Base-by-base conservation (phyloP, 371 early-diverging fungal species). In the Blakeslea trispora region DNA sequence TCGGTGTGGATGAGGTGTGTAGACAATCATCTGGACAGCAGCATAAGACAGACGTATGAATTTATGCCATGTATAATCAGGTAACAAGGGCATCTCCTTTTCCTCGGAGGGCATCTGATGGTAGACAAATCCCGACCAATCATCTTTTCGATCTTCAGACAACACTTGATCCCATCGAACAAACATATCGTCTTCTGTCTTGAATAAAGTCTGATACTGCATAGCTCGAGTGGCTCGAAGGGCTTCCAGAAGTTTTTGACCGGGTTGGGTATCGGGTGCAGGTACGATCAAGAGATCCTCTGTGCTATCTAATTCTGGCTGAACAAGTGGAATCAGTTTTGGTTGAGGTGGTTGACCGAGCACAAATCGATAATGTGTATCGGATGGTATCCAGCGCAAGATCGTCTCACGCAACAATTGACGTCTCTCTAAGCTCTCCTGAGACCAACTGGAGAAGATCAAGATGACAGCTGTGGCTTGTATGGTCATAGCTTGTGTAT, bases 131-230 rank as follows among this genome's bases (percentile, higher is more conserved):
- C 84, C 86, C 19, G 66, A 69, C 86, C 84, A 86, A 44, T 69
- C 63, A 37, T 50, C 52, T 6, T 63, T 61, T 3, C 76, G 79
- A 9, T 66, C 47, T 5, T 64, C 61, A 15, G 45, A 53, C 17
- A 82, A 56, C 44, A 84, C 84, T 10, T 47, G 45, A 57, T 86
- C 84, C 79, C 78, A 83, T n/a, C 84, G 72, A 3, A 82, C 77
- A 71, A 84, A 86, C 19, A 84, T 75, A 56, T 86, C 81, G 35
- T 86, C 84, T 11, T 83, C 75, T 2, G 86, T 82, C 53, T 86
- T 86, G 59, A 83, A 62, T 10, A 86, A 48, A 31, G 79, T 84
- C 45, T 84, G 79, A 56, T 77, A 82, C 14, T 74, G 46, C 47
- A 69, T 61, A 14, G 66, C 57, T 22, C 59, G 59, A 5, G 51